Conservation (phyloP, 73 alveolate species). For the Diophrys appendiculata region DNA sequence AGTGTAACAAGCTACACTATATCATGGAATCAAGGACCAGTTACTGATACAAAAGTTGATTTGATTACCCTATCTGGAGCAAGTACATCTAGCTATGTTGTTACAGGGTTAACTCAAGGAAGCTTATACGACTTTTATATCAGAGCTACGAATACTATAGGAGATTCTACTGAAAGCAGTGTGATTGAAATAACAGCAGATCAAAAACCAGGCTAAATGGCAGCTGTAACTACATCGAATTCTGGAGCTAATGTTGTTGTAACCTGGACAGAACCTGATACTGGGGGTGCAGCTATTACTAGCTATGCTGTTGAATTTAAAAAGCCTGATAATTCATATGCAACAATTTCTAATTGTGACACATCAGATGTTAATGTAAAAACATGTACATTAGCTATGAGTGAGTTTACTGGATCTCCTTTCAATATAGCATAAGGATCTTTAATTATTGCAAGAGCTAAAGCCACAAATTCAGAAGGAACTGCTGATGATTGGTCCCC, state of each 20-base stretch:
- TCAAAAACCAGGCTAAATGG: constrained; percentile 28
- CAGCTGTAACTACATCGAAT: background rate
- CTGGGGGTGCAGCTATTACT: constrained; percentile 11
- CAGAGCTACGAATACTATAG: constrained; percentile 27
- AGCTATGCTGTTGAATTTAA: background rate
- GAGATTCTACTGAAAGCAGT: constrained; percentile 6
- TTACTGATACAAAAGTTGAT: no score
- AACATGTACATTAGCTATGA: background rate
- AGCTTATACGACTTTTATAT: constrained; percentile 16
- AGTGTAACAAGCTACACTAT: background rate
- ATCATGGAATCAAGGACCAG: background rate
- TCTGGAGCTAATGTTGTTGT: constrained; percentile 3
- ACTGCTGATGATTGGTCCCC: background rate
- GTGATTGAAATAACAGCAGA: constrained; percentile 27
- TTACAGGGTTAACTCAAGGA: constrained; percentile 33
- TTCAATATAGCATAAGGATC: background rate
- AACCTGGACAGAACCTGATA: constrained; percentile 13
- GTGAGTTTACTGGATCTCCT: background rate
- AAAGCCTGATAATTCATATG: background rate
- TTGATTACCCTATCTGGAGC: background rate
- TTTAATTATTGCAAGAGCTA: background rate
- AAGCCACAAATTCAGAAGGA: background rate
- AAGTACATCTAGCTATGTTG: background rate
- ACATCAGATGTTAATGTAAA: background rate
- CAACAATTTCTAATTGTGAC: background rate